A percentile compares a stretch with the other conserved stretches of the same genome.
phyloP scores from a whole-genome alignment of 2,329 filamentous ascomycete genomes.

The Epichloe baconii region DNA sequence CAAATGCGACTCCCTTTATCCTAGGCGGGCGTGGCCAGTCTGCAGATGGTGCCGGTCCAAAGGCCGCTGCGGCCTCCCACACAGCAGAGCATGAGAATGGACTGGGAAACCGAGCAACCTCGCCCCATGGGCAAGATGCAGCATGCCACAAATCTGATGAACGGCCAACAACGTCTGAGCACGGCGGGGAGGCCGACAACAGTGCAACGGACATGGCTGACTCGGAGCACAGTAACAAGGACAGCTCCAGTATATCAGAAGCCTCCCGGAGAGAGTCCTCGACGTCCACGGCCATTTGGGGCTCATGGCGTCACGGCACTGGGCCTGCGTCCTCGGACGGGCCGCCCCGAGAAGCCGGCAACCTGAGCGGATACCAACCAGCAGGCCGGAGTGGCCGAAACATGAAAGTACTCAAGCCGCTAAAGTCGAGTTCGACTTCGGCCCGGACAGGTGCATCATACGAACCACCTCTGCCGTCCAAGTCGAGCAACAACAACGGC shows the following conservation, averaged over 20 bases:
- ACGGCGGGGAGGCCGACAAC: constrained; percentile 31
- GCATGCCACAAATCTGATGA: constrained; percentile 21
- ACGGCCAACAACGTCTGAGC: constrained; percentile 28
- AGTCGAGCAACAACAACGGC: constrained; percentile 32
- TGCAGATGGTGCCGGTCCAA: constrained; percentile 5
- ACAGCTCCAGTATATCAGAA: constrained; percentile 16
- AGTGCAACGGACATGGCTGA: constrained; percentile 12
- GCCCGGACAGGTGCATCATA: constrained; percentile 37
- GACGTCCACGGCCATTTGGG: constrained; percentile 50
- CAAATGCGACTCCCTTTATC: constrained; percentile 31
- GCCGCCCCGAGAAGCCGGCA: constrained; percentile 36
- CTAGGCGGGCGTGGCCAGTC: constrained; percentile 20
- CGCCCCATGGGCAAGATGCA: constrained; percentile 23
- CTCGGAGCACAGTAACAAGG: constrained; percentile 15
- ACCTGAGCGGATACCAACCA: constrained; percentile 57
- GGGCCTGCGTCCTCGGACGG: constrained; percentile 36
- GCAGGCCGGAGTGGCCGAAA: constrained; percentile 47
- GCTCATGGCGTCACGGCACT: constrained; percentile 53
- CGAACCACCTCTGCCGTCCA: constrained; percentile 34
- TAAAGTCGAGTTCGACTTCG: constrained; percentile 47
- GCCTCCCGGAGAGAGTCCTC: constrained; percentile 30
- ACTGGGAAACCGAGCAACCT: constrained; percentile 18
- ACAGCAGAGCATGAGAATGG: constrained; percentile 11
- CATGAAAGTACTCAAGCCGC: constrained; percentile 85
- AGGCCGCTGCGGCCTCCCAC: constrained; percentile 1